Percentiles rank a stretch among this genome's conserved stretches.
Evolutionary conservation across 257 asterid genomes (phyloP).

Genomic region (Capsicum rhomboideum): DNA sequence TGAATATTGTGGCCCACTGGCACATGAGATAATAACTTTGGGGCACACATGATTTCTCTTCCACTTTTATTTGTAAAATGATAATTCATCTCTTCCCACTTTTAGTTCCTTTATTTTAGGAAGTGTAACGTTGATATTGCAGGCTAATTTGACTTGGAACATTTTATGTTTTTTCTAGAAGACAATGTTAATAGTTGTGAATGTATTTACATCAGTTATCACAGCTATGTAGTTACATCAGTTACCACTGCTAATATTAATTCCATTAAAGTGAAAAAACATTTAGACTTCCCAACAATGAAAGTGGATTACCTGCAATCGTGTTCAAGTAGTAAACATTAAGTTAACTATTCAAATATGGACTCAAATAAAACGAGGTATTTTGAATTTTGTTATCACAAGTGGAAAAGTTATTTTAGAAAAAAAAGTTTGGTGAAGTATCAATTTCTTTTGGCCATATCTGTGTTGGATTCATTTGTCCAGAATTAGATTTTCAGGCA

Average conservation of each 20-base stretch:
- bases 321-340: background rate
- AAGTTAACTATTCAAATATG: background rate
- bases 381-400: background rate
- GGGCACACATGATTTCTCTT: background rate
- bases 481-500: conserved; percentile 32
- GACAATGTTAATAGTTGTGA: background rate
- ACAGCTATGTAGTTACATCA: background rate
- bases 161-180: background rate
- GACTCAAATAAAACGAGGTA: background rate
- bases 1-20: background rate
- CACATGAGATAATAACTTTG: background rate
- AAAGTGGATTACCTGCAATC: background rate
- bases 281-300: background rate
- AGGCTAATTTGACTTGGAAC: background rate
- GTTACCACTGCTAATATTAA: background rate
- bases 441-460: background rate
- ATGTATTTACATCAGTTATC: background rate
- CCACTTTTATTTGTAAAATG: background rate
- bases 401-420: background rate
- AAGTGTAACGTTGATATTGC: background rate
- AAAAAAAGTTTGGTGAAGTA: background rate
- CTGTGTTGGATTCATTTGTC: background rate
- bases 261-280: background rate
- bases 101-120: background rate
- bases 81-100: background rate